Conservation (phyloP, 176 grass and related monocot genomes). For the Hsuehochloa calcarea region DNA sequence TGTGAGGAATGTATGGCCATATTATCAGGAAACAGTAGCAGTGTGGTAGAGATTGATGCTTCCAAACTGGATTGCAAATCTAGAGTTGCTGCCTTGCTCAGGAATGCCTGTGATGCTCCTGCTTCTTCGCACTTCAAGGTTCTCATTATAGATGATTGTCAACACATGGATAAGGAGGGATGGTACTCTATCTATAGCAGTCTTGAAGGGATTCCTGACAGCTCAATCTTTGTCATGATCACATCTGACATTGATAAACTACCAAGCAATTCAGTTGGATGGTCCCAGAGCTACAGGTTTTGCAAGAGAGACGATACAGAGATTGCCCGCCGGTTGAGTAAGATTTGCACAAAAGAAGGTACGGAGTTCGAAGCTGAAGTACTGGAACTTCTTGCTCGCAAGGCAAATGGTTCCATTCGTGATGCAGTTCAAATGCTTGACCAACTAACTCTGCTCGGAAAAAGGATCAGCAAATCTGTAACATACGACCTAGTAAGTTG, state of each 20-base stretch:
- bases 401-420: constrained; percentile 75
- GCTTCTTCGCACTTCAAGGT: constrained; percentile 66
- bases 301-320: constrained; percentile 55
- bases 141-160: constrained; percentile 78
- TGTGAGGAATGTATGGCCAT: constrained; percentile 67
- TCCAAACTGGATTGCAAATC: constrained; percentile 69
- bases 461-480: constrained; percentile 70
- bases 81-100: constrained; percentile 57
- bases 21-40: constrained; percentile 56
- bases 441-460: constrained; percentile 79
- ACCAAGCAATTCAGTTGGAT: constrained; percentile 50
- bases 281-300: constrained; percentile 79
- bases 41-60: constrained; percentile 73
- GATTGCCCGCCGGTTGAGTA: constrained; percentile 52
- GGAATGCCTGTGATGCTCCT: constrained; percentile 54
- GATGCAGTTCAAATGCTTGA: constrained; percentile 83
- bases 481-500: constrained; percentile 73
- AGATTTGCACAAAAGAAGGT: constrained; percentile 82
- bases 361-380: constrained; percentile 73
- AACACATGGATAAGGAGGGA: constrained; percentile 64
- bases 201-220: constrained; percentile 63
- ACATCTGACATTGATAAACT: constrained; percentile 78
- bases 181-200: constrained; percentile 76
- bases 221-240: constrained; percentile 82
- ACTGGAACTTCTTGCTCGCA: constrained; percentile 64